phyloP scores from a whole-genome alignment of 371 early-diverging fungal species.

The Mucor mucedo region DNA sequence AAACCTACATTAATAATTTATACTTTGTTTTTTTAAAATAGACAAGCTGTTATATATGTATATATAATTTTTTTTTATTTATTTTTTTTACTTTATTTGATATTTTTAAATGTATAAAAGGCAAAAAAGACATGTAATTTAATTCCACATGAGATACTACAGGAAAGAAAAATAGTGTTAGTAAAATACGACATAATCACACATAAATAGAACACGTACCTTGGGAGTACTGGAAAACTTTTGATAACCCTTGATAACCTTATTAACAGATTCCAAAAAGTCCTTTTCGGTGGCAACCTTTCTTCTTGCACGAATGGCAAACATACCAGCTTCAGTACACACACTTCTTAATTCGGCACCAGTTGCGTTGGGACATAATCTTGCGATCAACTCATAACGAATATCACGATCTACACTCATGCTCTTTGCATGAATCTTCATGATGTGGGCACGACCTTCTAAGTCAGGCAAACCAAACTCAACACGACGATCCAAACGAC shows the following conservation, averaged over 20 bases:
- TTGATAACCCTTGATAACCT: constrained; percentile 99
- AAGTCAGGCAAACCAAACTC: constrained; percentile 99
- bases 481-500: constrained; percentile 99
- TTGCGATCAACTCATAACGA: constrained; percentile 95
- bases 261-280: constrained; percentile 99
- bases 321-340: constrained; percentile 99
- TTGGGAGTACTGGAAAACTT: constrained; percentile 97
- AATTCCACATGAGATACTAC: constrained; percentile 64
- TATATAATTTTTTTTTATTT: neutral
- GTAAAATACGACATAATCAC: neutral
- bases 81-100: constrained; percentile 5
- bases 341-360: constrained; percentile 99
- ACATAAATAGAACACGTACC: constrained; percentile 31
- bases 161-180: constrained; percentile 9
- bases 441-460: constrained; percentile 96
- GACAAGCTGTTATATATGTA: neutral
- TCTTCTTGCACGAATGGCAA: constrained; percentile 98
- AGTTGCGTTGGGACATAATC: constrained; percentile 93
- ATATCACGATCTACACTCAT: constrained; percentile 99
- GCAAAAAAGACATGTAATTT: constrained; percentile 19
- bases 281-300: constrained; percentile 99
- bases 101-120: constrained; percentile 4
- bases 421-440: constrained; percentile 99
- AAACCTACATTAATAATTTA: neutral
- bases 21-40: neutral